Conservation (phyloP, 306 rosid genomes). For the Trichosanthes truncata region DNA sequence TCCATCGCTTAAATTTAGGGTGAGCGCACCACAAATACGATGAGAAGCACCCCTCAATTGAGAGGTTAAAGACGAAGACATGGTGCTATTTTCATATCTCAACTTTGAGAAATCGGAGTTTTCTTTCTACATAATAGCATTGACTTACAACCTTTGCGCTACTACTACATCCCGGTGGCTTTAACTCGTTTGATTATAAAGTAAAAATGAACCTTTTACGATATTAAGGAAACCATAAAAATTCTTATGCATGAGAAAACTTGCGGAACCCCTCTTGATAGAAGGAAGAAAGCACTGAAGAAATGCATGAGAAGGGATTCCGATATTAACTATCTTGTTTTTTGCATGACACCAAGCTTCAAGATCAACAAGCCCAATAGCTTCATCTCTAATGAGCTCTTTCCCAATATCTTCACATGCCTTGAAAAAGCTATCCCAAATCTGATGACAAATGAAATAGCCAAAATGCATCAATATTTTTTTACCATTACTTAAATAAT, state of each 20-base stretch:
- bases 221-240: not conserved
- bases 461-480: not conserved
- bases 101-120: no score
- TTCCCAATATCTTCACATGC: constrained; percentile 17
- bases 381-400: constrained; percentile 12
- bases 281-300: constrained; percentile 16
- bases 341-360: constrained; percentile 13
- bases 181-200: no score
- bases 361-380: constrained; percentile 11
- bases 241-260: constrained; percentile 18
- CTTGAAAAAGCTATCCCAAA: constrained; percentile 7
- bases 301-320: constrained; percentile 17
- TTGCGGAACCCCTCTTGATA: constrained; percentile 5
- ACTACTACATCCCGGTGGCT: no score
- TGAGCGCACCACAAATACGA: no score
- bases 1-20: no score
- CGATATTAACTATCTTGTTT: constrained; percentile 12
- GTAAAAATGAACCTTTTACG: not conserved
- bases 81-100: no score
- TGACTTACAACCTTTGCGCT: no score
- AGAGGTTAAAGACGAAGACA: no score
- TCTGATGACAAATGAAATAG: constrained; percentile 1
- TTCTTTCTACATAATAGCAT: no score
- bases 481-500: not conserved
- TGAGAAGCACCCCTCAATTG: no score